phyloP scores from a whole-genome alignment of 768 basidiomycete genomes.

The Albatrellus ellisii region DNA sequence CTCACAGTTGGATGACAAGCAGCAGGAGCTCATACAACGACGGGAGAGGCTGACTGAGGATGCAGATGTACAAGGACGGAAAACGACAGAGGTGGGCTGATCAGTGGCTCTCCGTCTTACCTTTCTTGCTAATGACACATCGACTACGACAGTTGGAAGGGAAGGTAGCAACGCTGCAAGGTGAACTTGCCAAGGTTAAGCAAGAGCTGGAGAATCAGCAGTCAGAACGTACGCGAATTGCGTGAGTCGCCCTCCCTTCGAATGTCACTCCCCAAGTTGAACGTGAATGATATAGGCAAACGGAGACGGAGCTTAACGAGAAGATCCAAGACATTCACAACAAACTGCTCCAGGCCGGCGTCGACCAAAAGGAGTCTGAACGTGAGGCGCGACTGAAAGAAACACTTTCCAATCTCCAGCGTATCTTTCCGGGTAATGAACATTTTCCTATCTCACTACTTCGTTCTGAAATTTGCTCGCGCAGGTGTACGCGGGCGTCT shows the following conservation, averaged over 20 bases:
- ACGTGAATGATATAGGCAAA: conserved; percentile 40
- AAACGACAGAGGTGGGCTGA: conserved; percentile 42
- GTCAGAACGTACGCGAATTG: conserved; percentile 68
- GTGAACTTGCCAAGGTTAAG: conserved; percentile 49
- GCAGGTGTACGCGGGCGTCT: conserved; percentile 86
- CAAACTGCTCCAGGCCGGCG: conserved; percentile 81
- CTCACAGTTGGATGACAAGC: conserved; percentile 52
- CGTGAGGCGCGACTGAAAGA: conserved; percentile 78
- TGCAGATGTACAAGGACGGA: conserved; percentile 28
- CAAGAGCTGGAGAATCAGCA: conserved; percentile 79
- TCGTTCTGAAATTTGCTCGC: not conserved
- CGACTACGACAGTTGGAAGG: conserved; percentile 38
- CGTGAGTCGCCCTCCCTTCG: conserved; percentile 30
- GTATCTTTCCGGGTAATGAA: conserved; percentile 70
- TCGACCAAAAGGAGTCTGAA: conserved; percentile 80
- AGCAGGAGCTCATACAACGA: conserved; percentile 50
- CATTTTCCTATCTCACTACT: not conserved
- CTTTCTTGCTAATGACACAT: not conserved
- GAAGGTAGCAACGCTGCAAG: conserved; percentile 40
- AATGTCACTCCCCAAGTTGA: not conserved
- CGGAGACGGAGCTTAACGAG: conserved; percentile 86
- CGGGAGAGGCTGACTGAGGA: conserved; percentile 45
- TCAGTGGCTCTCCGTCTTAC: not conserved
- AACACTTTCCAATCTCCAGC: conserved; percentile 67
- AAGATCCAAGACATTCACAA: conserved; percentile 73